These are phyloP conservation scores for Penicillium decumbens DNA, from an alignment of 2,329 filamentous ascomycete species.

Conservation along the genomic window DNA sequence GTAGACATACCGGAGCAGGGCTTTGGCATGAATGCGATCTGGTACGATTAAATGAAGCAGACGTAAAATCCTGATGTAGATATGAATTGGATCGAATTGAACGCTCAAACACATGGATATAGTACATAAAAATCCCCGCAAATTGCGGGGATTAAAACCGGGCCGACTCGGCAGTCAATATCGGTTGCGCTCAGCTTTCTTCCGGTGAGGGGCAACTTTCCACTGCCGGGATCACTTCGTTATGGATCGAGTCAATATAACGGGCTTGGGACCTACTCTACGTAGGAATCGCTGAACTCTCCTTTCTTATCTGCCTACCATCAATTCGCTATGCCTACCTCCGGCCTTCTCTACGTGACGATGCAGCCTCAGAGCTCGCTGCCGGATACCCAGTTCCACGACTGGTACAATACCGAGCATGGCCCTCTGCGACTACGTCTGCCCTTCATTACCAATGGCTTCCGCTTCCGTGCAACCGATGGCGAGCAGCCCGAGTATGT, in stretches of 20 bases:
- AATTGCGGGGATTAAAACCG: neutral
- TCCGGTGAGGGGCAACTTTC: constrained; percentile 19
- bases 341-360: constrained; percentile 76
- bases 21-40: constrained; percentile 95
- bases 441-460: constrained; percentile 69
- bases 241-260: neutral
- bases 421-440: constrained; percentile 74
- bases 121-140: neutral
- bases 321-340: constrained; percentile 36
- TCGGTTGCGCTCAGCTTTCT: constrained; percentile 24
- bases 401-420: constrained; percentile 94
- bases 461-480: constrained; percentile 70
- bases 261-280: neutral
- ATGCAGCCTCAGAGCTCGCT: constrained; percentile 72
- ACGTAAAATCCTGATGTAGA: neutral
- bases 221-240: constrained; percentile 5
- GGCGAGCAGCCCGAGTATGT: constrained; percentile 62
- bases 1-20: constrained; percentile 78
- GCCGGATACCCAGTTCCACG: constrained; percentile 68
- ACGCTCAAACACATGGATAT: neutral
- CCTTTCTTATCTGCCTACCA: neutral
- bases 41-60: constrained; percentile 63
- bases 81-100: neutral
- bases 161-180: constrained; percentile 20
- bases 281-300: neutral